phyloP scores from a whole-genome alignment of 2,329 filamentous ascomycete species.

The Neophaeococcomyces aloes region DNA sequence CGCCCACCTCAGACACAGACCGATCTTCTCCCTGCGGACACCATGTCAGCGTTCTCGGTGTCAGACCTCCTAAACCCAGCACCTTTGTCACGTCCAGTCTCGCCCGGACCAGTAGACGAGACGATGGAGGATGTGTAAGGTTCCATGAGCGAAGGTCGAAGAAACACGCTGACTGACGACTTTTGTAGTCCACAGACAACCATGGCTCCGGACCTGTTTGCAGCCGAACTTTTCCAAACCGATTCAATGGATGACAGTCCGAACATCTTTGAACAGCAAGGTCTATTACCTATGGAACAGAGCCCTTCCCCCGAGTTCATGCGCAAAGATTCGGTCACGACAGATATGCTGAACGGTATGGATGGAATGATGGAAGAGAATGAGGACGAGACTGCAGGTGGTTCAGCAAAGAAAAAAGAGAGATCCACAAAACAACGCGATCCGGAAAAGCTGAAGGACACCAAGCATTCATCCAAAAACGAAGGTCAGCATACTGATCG shows the following conservation, averaged over 20 bases:
- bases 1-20: neutral
- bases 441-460: slow-evolving; percentile 13
- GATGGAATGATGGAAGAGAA: slow-evolving; percentile 6
- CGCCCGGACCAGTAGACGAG: neutral
- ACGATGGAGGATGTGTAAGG: neutral
- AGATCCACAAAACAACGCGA: slow-evolving; percentile 16
- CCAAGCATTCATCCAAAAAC: slow-evolving; percentile 21
- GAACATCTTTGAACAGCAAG: slow-evolving; percentile 10
- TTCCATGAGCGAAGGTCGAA: neutral
- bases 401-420: slow-evolving; percentile 15
- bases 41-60: slow-evolving; percentile 7
- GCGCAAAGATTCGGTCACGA: slow-evolving; percentile 2
- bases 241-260: slow-evolving; percentile 11
- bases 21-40: neutral
- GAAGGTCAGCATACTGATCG: slow-evolving; percentile 22
- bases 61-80: slow-evolving; percentile 9
- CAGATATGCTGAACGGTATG: slow-evolving; percentile 8
- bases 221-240: slow-evolving; percentile 19
- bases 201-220: slow-evolving; percentile 11
- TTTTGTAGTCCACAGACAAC: neutral
- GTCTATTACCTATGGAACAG: slow-evolving; percentile 10
- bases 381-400: neutral
- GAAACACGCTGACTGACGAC: slow-evolving; percentile 4
- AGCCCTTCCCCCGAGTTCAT: slow-evolving; percentile 13
- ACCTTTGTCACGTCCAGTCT: slow-evolving; percentile 3